A percentile compares a stretch with the other conserved stretches of the same genome.
These are phyloP conservation scores for Paxillus rubicundulus DNA, from an alignment of 768 basidiomycete species.

Conservation along the genomic window DNA sequence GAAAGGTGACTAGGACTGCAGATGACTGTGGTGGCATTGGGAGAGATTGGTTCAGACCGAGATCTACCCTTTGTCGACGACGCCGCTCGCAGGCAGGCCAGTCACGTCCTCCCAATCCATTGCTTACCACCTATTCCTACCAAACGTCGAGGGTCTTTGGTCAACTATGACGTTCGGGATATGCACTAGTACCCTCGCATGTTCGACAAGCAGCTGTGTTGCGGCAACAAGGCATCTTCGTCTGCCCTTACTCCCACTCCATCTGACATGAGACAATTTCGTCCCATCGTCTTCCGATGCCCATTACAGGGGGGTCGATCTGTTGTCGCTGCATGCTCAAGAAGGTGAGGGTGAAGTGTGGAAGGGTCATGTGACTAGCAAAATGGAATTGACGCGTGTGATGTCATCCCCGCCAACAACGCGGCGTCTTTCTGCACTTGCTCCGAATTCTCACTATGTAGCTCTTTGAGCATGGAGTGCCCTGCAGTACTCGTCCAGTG, in stretches of 20 bases:
- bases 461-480: too few relatives aligned
- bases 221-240: conserved; percentile 23
- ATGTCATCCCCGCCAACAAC: too few relatives aligned
- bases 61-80: conserved; percentile 30
- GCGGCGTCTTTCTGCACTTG: too few relatives aligned
- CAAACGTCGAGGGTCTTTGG: conserved; percentile 52
- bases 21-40: conserved; percentile 15
- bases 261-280: conserved; percentile 33
- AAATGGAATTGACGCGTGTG: too few relatives aligned
- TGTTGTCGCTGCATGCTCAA: conserved; percentile 17
- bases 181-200: conserved; percentile 47
- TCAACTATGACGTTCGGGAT: conserved; percentile 54
- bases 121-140: conserved; percentile 58
- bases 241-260: conserved; percentile 7
- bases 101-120: conserved; percentile 66
- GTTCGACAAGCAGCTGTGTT: conserved; percentile 40
- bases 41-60: background rate
- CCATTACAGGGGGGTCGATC: too few relatives aligned
- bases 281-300: conserved; percentile 45
- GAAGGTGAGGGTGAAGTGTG: too few relatives aligned
- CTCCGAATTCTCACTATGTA: too few relatives aligned
- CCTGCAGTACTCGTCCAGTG: too few relatives aligned
- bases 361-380: too few relatives aligned
- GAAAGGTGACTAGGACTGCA: conserved; percentile 6
- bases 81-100: conserved; percentile 42